phyloP scores from a whole-genome alignment of 352 stramenopile genomes.

The Blastocystis sp. region DNA sequence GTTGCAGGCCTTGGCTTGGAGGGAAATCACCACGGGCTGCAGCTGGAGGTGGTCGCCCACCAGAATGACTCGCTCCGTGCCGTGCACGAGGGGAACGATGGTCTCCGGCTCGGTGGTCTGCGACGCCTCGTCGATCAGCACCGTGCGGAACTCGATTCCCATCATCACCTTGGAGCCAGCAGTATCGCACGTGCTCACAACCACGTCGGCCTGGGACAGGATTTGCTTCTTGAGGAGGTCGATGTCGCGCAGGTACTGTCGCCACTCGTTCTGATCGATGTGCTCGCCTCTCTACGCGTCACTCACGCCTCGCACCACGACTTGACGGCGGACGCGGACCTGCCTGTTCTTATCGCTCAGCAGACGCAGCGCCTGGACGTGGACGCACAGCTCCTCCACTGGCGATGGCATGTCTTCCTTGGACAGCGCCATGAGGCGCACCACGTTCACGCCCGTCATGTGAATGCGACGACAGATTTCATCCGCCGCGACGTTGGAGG shows the following conservation, averaged over 20 bases:
- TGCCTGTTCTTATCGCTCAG: background rate
- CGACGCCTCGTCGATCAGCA: constrained; percentile 99
- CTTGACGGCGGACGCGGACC: background rate
- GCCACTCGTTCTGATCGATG: background rate
- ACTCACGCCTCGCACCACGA: background rate
- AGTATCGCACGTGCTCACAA: constrained; percentile 98
- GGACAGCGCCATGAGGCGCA: constrained; percentile 95
- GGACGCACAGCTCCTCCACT: constrained; percentile 91
- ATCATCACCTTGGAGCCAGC: constrained; percentile 92
- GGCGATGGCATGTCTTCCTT: constrained; percentile 88
- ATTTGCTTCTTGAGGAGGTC: constrained; percentile 85
- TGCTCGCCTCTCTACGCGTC: constrained; percentile 21
- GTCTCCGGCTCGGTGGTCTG: constrained; percentile 98
- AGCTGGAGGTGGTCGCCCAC: constrained; percentile 98
- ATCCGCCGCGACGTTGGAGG: constrained; percentile 98
- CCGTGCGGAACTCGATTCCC: constrained; percentile 96
- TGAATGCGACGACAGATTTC: constrained; percentile 97
- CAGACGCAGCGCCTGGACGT: background rate
- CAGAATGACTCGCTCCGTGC: constrained; percentile 97
- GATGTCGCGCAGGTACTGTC: background rate
- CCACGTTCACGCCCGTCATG: constrained; percentile 93
- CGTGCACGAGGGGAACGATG: constrained; percentile 97
- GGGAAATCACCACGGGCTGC: constrained; percentile 96
- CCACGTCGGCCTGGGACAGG: constrained; percentile 95
- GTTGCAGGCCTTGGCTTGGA: constrained; percentile 81